Conservation (phyloP, 768 basidiomycete genomes). For the Chalciporus chontae region DNA sequence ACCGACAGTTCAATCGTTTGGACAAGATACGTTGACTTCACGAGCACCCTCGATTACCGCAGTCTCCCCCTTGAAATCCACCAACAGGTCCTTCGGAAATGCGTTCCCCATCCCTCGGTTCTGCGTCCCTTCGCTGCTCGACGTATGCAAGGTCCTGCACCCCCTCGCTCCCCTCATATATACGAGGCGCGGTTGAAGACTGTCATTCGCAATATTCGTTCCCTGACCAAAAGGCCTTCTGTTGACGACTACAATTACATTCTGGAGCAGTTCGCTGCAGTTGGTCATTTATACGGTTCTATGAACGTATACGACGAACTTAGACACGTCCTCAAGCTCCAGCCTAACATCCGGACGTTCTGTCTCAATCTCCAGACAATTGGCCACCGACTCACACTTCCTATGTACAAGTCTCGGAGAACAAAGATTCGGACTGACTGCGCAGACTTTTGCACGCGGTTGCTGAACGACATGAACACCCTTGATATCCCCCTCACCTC, state of each 20-base stretch:
- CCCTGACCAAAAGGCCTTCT: constrained; percentile 37
- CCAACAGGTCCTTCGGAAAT: constrained; percentile 65
- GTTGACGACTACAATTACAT: constrained; percentile 75
- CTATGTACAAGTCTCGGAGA: constrained; percentile 40
- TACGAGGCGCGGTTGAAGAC: constrained; percentile 67
- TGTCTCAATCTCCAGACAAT: constrained; percentile 66
- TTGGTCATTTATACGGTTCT: constrained; percentile 64
- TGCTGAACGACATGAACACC: constrained; percentile 58
- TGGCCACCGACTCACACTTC: constrained; percentile 62
- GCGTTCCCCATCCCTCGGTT: constrained; percentile 45
- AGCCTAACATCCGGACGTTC: constrained; percentile 55
- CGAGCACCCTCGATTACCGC: constrained; percentile 45
- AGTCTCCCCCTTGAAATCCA: constrained; percentile 62
- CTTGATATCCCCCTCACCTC: constrained; percentile 49
- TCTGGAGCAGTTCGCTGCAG: constrained; percentile 69
- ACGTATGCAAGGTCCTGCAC: constrained; percentile 37
- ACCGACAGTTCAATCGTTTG: constrained; percentile 53
- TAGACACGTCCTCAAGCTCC: constrained; percentile 34
- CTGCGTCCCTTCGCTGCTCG: constrained; percentile 45
- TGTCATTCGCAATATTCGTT: constrained; percentile 68
- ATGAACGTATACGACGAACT: constrained; percentile 63
- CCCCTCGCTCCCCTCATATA: constrained; percentile 41
- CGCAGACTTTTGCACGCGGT: constrained; percentile 42
- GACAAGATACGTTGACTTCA: constrained; percentile 58
- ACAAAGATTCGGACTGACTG: constrained; percentile 39